Evolutionary conservation across 2,329 filamentous ascomycete species (phyloP), one percentile per base, ranked within the genome.

Genomic region (Diaporthe capsici): DNA sequence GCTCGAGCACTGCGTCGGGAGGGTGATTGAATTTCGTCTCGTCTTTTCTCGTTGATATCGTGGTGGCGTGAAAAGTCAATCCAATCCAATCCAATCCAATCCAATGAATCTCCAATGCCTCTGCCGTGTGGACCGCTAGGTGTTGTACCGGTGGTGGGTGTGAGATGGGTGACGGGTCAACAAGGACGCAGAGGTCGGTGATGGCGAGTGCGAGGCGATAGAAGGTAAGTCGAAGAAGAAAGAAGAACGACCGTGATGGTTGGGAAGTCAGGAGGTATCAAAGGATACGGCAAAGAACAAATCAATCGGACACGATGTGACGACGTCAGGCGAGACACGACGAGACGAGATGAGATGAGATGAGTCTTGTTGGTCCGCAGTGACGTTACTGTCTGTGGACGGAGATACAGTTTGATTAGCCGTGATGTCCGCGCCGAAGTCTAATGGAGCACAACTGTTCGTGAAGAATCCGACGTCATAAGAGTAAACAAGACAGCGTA

Each of bases 1-100:
- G 25, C 49, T 55, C 65, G 49, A 42, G 63, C 28, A 39, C 6
- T 25, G 63, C 8, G 49, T 25, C 58, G 34, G 49, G 3, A 55
- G 65, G n/a, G n/a, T 70, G 65, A 20, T 28, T 55, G n/a, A 22
- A 28, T 53, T 70, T 70, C 65, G 65, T 70, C 34, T 70, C 65
- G 65, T 70, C 65, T 70, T 70, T 42, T 55, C 65, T 70, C 65
- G 65, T 70, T 70, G 65, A 10, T 22, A 39, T 70, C 65, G 65
- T 70, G 34, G 65, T 55, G 65, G 65, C 65, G 65, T 39, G 34
- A 31, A 53, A 65, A 31, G 49, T 53, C 65, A 55, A 55, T 42
- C 22, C 65, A 55, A n/a, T 55, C 6, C 25, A 28, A 47, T 13
- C 42, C 17, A 53, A 51, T 20, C 31, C n/a, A 53, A 68, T 28